Percentiles rank a stretch among this genome's conserved stretches.
phyloP scores from a whole-genome alignment of 192 early-diverging fungal species.

The Backusella australiensis region DNA sequence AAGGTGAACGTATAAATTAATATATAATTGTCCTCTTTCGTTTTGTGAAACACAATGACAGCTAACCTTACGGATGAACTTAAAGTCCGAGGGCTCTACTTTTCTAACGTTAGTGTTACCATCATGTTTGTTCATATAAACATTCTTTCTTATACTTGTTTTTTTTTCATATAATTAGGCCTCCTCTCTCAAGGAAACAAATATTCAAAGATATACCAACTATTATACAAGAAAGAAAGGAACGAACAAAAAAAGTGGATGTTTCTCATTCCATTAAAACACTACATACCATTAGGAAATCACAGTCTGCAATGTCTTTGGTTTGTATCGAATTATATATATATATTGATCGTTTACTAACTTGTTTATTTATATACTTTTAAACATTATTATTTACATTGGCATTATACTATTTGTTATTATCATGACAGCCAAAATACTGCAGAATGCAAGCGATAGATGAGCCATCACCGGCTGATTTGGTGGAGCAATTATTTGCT shows the following conservation, averaged over 20 bases:
- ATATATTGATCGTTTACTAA: neutral
- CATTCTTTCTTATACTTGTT: neutral
- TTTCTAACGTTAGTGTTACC: conserved; percentile 31
- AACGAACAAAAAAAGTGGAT: neutral
- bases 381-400: neutral
- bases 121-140: neutral
- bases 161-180: conserved; percentile 16
- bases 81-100: conserved; percentile 21
- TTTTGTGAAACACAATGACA: conserved; percentile 11
- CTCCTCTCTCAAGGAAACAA: conserved; percentile 34
- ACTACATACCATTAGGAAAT: conserved; percentile 15
- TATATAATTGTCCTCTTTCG: neutral
- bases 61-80: conserved; percentile 35
- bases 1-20: neutral
- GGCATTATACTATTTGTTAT: neutral
- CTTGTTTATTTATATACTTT: neutral
- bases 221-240: conserved; percentile 17
- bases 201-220: conserved; percentile 31
- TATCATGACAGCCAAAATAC: conserved; percentile 10
- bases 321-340: neutral
- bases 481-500: conserved; percentile 33
- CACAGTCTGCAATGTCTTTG: conserved; percentile 14
- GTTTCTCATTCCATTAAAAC: neutral
- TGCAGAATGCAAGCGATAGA: conserved; percentile 16
- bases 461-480: conserved; percentile 25